Evolutionary conservation across 352 stramenopile genomes (phyloP).

Genomic region (Pythium aquatile): DNA sequence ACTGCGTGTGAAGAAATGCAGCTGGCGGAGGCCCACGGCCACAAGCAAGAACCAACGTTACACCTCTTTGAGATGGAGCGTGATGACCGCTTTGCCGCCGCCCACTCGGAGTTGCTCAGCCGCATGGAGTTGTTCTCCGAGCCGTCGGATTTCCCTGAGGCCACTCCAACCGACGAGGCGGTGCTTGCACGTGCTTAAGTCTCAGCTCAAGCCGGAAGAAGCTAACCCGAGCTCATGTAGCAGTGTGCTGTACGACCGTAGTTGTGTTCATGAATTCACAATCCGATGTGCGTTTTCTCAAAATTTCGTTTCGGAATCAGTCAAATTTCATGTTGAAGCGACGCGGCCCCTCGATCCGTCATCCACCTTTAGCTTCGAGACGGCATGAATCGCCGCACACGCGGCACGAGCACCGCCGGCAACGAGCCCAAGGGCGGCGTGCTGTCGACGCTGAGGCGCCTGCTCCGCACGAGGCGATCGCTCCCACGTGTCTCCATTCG

Average conservation of each 20-base stretch:
- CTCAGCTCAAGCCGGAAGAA: not conserved
- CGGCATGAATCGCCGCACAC: not conserved
- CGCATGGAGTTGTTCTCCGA: conserved; percentile 55
- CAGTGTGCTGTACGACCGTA: too few species aligned
- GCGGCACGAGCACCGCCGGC: not conserved
- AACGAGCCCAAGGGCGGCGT: conserved; percentile 4
- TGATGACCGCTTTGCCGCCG: conserved; percentile 28
- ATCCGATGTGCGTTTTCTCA: not conserved
- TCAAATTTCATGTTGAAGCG: not conserved
- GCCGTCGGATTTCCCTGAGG: conserved; percentile 67
- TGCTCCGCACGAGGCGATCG: conserved; percentile 1
- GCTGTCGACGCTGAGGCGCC: conserved; percentile 5
- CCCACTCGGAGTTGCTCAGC: conserved; percentile 38
- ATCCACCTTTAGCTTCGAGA: not conserved
- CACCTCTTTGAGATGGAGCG: conserved; percentile 11
- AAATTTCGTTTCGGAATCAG: not conserved
- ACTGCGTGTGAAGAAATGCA: conserved; percentile 56
- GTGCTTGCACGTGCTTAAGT: conserved; percentile 33
- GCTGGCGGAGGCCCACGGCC: conserved; percentile 35
- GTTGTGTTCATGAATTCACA: not conserved
- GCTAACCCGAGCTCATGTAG: not conserved
- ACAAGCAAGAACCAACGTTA: conserved; percentile 8
- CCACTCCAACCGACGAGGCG: conserved; percentile 45
- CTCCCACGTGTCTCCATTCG: conserved; percentile 3
- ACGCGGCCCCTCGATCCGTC: not conserved